phyloP scores from a whole-genome alignment of 1,284 basidiomycete genomes.

The Ganoderma meredithae region DNA sequence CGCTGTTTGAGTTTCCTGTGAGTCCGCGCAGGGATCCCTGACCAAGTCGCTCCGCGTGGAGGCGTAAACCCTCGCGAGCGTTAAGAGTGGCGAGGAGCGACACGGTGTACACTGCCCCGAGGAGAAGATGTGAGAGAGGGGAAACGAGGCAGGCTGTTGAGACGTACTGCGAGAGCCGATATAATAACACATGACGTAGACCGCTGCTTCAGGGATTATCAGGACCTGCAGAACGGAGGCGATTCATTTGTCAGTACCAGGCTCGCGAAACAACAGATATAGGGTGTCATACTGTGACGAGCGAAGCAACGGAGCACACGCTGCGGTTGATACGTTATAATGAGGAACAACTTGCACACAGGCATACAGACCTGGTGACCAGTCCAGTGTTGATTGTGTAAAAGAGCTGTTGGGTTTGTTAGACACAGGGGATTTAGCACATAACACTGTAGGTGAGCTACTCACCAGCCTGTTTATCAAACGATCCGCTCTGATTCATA shows the following conservation, averaged over 20 bases:
- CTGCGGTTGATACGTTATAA: slow-evolving; percentile 2
- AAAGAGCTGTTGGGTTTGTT: slow-evolving; percentile 13
- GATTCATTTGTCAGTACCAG: not conserved
- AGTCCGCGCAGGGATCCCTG: slow-evolving; percentile 10
- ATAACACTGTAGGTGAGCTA: not conserved
- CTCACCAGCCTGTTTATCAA: slow-evolving; percentile 28
- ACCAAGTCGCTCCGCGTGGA: slow-evolving; percentile 1
- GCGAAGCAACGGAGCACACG: slow-evolving; percentile 20
- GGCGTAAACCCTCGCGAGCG: slow-evolving; percentile 21
- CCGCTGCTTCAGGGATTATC: slow-evolving; percentile 15
- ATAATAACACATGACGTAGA: slow-evolving; percentile 31
- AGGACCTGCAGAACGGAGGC: slow-evolving; percentile 13
- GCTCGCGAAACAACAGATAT: not conserved
- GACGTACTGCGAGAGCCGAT: slow-evolving; percentile 27
- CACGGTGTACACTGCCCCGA: slow-evolving; percentile 22
- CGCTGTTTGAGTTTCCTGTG: slow-evolving; percentile 7
- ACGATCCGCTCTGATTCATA: slow-evolving; percentile 20
- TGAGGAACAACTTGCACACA: too few species aligned
- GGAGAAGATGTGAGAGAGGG: not conserved
- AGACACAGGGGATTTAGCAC: not conserved
- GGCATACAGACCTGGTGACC: slow-evolving; percentile 20
- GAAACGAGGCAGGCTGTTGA: too few species aligned
- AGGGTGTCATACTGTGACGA: slow-evolving; percentile 15
- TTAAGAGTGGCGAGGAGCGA: slow-evolving; percentile 26
- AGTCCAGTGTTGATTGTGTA: slow-evolving; percentile 26